Percentiles rank a stretch among this genome's conserved stretches.
Conservation (phyloP, 2,329 filamentous ascomycete species). For the Ophiosphaerella herpotricha region DNA sequence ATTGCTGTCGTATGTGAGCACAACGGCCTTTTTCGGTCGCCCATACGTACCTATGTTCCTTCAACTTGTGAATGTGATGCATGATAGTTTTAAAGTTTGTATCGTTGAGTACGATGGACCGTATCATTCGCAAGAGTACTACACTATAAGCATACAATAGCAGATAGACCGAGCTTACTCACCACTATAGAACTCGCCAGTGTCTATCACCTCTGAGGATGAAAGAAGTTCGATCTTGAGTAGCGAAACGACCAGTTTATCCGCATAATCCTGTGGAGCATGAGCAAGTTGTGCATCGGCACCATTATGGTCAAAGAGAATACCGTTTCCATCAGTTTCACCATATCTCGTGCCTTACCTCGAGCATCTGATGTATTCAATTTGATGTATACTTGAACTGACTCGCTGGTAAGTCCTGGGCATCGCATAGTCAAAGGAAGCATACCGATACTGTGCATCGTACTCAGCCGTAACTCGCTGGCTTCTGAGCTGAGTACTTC, state of each 20-base stretch:
- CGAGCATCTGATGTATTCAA: conserved; percentile 51
- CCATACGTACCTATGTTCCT: conserved; percentile 42
- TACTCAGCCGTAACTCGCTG: conserved; percentile 66
- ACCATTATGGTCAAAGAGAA: not conserved
- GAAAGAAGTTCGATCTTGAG: conserved; percentile 71
- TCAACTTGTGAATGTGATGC: conserved; percentile 69
- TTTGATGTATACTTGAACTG: conserved; percentile 61
- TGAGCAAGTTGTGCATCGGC: not conserved
- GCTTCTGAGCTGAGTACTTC: conserved; percentile 63
- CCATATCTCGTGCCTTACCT: conserved; percentile 60
- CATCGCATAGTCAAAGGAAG: not conserved
- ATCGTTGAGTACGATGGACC: conserved; percentile 63
- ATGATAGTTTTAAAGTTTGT: conserved; percentile 68
- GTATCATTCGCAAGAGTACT: conserved; percentile 66
- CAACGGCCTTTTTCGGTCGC: not conserved
- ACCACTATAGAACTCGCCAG: conserved; percentile 50
- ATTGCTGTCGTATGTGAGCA: conserved; percentile 33
- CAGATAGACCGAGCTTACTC: not conserved
- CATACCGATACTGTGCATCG: conserved; percentile 62
- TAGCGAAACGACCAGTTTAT: conserved; percentile 68
- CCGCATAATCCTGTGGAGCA: conserved; percentile 56
- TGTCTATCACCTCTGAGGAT: conserved; percentile 42
- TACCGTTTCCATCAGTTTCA: conserved; percentile 64
- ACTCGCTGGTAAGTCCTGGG: conserved; percentile 18
- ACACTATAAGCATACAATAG: conserved; percentile 6